Evolutionary conservation across 352 stramenopile species (phyloP).

Genomic region (Phytophthora sp.): DNA sequence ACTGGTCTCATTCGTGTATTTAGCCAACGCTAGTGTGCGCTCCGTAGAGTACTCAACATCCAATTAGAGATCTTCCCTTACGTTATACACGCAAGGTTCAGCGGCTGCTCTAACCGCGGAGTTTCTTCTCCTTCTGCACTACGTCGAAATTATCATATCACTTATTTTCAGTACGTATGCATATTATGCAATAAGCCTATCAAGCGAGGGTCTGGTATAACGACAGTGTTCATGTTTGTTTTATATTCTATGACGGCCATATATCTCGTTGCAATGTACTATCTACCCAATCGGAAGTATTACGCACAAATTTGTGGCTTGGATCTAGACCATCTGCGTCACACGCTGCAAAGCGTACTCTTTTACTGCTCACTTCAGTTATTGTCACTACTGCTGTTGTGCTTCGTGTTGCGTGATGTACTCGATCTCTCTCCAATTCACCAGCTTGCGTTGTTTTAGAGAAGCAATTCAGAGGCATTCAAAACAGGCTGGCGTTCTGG

Average conservation of each 20-base stretch:
- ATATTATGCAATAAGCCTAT: not conserved
- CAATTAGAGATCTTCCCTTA: not conserved
- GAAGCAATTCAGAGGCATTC: constrained; percentile 25
- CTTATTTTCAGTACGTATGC: constrained; percentile 21
- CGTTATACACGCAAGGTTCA: constrained; percentile 1
- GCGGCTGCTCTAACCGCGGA: constrained; percentile 18
- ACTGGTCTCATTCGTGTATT: not conserved
- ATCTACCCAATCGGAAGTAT: constrained; percentile 18
- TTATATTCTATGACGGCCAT: not conserved
- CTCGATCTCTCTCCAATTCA: constrained; percentile 14
- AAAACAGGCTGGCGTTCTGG: constrained; percentile 39
- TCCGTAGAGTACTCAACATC: not conserved
- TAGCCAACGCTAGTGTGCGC: not conserved
- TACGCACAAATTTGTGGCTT: constrained; percentile 2
- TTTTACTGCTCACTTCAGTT: constrained; percentile 12
- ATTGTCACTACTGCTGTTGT: constrained; percentile 1
- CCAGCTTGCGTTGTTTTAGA: constrained; percentile 46
- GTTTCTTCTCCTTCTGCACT: constrained; percentile 25
- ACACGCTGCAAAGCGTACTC: constrained; percentile 3
- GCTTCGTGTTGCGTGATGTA: not conserved
- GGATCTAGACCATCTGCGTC: not conserved
- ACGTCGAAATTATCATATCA: constrained; percentile 24
- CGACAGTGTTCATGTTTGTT: too few species aligned
- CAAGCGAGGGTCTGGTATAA: too few species aligned
- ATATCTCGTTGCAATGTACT: constrained; percentile 6